Conservation (phyloP, 1,284 basidiomycete species). For the Pseudozyma hubeiensis region DNA sequence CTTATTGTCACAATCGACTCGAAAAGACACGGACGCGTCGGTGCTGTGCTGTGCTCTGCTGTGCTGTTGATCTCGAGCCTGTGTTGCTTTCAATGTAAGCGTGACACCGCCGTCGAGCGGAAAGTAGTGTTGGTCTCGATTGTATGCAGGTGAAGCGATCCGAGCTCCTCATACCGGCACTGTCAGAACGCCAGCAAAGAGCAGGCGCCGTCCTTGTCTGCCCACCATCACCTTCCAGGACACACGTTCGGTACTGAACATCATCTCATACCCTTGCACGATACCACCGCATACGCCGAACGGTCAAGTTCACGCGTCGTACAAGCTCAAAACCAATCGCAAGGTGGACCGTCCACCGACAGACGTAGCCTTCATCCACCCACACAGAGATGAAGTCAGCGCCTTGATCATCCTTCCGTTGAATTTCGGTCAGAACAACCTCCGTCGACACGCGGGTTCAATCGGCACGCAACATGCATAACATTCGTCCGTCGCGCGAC, state of each 20-base stretch:
- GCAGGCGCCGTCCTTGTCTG: too few species aligned
- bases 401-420: background rate
- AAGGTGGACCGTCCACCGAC: too few species aligned
- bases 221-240: background rate
- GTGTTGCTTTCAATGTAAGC: too few species aligned
- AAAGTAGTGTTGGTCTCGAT: conserved; percentile 11
- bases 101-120: background rate
- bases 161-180: background rate
- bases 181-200: background rate
- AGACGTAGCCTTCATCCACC: background rate
- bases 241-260: too few species aligned
- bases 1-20: too few species aligned
- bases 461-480: conserved; percentile 3
- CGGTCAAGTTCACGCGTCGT: too few species aligned
- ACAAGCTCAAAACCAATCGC: too few species aligned
- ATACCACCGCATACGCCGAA: too few species aligned
- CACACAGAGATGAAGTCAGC: background rate
- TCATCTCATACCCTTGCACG: too few species aligned
- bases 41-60: too few species aligned
- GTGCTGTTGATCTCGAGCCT: too few species aligned
- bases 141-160: conserved; percentile 4
- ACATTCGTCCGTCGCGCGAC: conserved; percentile 19
- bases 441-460: background rate
- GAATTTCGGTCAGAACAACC: background rate
- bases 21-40: too few species aligned